Conservation (phyloP, 257 asterid species). For the Nicotiana otophora region DNA sequence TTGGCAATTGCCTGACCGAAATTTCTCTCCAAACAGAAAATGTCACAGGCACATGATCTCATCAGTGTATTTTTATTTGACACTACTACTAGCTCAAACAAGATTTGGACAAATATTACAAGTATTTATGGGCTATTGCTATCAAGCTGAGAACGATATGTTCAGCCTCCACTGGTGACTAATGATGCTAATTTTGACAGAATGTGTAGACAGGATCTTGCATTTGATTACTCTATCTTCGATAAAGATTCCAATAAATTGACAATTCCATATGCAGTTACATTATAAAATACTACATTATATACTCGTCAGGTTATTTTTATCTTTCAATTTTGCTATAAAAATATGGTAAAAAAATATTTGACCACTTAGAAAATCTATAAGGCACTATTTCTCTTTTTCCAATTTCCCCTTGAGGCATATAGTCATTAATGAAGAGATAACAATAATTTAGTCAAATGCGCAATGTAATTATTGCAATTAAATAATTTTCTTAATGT, state of each 20-base stretch:
- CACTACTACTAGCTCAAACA: not conserved
- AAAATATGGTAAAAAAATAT: no score
- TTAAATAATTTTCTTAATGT: not conserved
- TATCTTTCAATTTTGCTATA: not conserved
- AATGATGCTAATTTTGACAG: not conserved
- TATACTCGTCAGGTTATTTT: not conserved
- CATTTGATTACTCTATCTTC: not conserved
- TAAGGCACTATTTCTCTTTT: no score
- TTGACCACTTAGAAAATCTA: no score
- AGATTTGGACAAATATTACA: not conserved
- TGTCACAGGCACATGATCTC: not conserved
- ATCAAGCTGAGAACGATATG: not conserved
- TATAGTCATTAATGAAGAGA: not conserved
- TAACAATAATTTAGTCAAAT: not conserved
- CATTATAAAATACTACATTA: not conserved
- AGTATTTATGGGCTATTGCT: not conserved
- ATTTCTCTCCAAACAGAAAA: not conserved
- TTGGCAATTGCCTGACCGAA: not conserved
- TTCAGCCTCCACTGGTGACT: not conserved
- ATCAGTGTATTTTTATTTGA: not conserved
- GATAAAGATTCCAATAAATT: not conserved
- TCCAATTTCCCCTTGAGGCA: not conserved
- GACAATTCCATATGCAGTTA: not conserved
- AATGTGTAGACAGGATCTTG: not conserved
- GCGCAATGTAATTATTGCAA: not conserved